Percentiles rank a stretch among this genome's conserved stretches.
These are phyloP conservation scores for Apiotrichum akiyoshidainum DNA, from an alignment of 1,284 basidiomycete genomes.

Conservation along the genomic window DNA sequence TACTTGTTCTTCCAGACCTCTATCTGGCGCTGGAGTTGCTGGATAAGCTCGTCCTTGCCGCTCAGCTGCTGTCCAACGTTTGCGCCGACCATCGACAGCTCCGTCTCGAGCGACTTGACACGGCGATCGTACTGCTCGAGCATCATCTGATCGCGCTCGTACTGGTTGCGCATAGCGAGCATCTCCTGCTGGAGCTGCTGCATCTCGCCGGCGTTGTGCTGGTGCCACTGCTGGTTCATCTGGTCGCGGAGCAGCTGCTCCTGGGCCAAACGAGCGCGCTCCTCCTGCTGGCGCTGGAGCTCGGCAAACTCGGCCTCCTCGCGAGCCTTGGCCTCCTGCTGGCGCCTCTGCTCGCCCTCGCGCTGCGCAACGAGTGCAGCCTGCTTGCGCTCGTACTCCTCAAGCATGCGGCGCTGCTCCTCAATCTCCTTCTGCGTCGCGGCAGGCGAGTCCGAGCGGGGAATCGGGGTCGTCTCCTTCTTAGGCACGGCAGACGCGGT, in stretches of 20 bases:
- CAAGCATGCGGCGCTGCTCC: constrained; percentile 91
- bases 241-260: constrained; percentile 87
- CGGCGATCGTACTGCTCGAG: constrained; percentile 96
- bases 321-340: constrained; percentile 71
- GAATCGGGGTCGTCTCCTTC: constrained; percentile 56
- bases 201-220: constrained; percentile 53
- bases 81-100: constrained; percentile 71
- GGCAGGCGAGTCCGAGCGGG: constrained; percentile 58
- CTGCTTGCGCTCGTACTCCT: constrained; percentile 96
- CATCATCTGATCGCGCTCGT: constrained; percentile 96
- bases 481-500: constrained; percentile 53
- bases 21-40: constrained; percentile 94
- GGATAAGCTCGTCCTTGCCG: constrained; percentile 93
- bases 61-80: constrained; percentile 84
- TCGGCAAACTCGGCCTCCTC: constrained; percentile 87
- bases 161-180: constrained; percentile 91
- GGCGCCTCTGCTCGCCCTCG: constrained; percentile 75
- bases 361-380: constrained; percentile 71
- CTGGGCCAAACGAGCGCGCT: constrained; percentile 80
- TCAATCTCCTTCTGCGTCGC: constrained; percentile 75
- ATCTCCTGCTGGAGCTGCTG: constrained; percentile 83
- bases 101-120: constrained; percentile 93
- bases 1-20: constrained; percentile 98
- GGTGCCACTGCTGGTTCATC: constrained; percentile 59
- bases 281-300: constrained; percentile 59